Conservation (phyloP, 192 early-diverging fungal genomes). For the Pecoramyces ruminantium region DNA sequence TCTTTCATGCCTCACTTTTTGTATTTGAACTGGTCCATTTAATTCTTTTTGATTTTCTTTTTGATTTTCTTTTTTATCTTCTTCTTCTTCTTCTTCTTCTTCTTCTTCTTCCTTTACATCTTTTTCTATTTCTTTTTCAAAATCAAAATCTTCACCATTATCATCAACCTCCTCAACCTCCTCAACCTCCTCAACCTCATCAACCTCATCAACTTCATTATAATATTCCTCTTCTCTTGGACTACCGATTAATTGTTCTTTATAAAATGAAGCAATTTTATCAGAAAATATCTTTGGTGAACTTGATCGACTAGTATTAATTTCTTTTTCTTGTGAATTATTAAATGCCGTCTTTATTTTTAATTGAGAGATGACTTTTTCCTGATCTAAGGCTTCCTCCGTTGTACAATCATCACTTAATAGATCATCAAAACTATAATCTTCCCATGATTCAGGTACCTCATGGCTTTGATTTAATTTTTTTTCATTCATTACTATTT, state of each 20-base stretch:
- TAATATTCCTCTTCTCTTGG: no score
- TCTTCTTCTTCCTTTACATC: neutral
- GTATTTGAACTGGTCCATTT: no score
- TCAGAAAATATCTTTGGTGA: neutral
- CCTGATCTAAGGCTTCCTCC: neutral
- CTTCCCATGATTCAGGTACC: neutral
- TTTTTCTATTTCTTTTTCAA: no score
- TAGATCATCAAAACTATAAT: neutral
- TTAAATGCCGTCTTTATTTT: neutral
- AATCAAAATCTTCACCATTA: no score
- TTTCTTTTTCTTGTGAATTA: neutral
- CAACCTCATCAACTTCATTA: no score
- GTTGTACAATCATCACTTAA: neutral
- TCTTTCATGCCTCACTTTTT: no score
- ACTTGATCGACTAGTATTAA: neutral
- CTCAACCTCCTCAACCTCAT: no score
- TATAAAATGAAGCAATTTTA: neutral
- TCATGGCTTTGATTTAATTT: no score
- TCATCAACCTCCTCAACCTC: no score
- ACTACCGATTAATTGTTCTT: neutral
- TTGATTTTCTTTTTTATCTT: neutral
- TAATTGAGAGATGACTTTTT: no score
- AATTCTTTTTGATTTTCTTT: no score
- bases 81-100: neutral
- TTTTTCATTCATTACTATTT: no score